Conservation (phyloP, 1,284 basidiomycete species). For the Ustilago shanxiensis region DNA sequence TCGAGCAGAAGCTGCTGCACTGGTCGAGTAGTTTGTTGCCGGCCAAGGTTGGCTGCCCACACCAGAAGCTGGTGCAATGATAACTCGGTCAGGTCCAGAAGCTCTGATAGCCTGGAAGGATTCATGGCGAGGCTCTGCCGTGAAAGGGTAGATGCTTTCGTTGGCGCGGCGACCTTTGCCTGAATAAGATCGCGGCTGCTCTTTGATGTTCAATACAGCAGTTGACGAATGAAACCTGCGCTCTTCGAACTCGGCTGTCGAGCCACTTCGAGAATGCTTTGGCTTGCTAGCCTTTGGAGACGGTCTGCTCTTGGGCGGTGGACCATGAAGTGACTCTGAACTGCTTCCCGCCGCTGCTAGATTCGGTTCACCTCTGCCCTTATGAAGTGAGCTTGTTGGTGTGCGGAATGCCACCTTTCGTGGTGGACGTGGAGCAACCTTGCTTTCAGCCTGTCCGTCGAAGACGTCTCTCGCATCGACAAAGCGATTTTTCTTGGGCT, state of each 20-base stretch:
- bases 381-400: constrained; percentile 31
- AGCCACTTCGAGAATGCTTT: constrained; percentile 11
- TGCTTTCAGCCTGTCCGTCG: neutral
- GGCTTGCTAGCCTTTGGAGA: constrained; percentile 4
- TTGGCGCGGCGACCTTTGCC: constrained; percentile 15
- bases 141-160: constrained; percentile 15
- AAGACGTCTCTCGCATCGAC: constrained; percentile 10
- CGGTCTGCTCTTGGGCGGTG: constrained; percentile 3
- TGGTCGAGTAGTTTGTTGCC: neutral
- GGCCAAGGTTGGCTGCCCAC: neutral
- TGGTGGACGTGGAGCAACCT: neutral
- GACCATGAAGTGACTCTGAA: constrained; percentile 17
- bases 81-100: constrained; percentile 29
- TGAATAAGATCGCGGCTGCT: constrained; percentile 10
- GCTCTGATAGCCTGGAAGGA: constrained; percentile 31
- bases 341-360: constrained; percentile 19
- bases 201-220: constrained; percentile 20
- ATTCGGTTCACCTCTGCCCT: constrained; percentile 15
- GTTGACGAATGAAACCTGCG: constrained; percentile 30
- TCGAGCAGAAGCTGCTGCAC: constrained; percentile 4
- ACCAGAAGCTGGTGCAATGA: constrained; percentile 15
- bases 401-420: constrained; percentile 30
- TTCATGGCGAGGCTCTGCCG: constrained; percentile 7
- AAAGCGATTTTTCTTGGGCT: neutral
- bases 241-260: constrained; percentile 24